Base-by-base conservation (phyloP, 768 basidiomycete genomes). In the Russula dissimulans region DNA sequence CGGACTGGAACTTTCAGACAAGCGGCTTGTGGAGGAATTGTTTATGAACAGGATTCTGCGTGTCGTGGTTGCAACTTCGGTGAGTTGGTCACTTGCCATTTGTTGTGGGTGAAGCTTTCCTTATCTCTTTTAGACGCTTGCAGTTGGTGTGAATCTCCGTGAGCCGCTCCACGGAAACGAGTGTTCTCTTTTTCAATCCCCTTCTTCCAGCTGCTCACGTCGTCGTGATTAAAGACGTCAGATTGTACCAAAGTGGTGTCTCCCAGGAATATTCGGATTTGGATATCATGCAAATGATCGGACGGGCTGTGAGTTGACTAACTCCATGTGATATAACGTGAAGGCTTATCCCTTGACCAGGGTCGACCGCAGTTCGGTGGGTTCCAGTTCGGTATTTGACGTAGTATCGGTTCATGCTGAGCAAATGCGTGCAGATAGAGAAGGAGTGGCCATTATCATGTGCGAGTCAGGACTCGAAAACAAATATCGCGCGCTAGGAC, bases 61-160 rank as follows among this genome's bases (percentile, higher is more conserved):
- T 34, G 74, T 94, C 36, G 74, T 97, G 3, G 78, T 93, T 26
- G 84, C 88, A 8, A 97, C 91, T 26, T 97, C 91, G 15, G 93
- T 93, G 65, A 53, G 85, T 71, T 32, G 41, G 48, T 7, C 29
- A 43, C 45, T 53, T 26, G 10, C 17, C 43, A 48, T 22, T 32
- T 46, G 41, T 39, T 45, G 46, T 38, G 38, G 15, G 36, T 34
- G 41, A 15, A 22, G 29, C 51, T n/a, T 43, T 66, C 17, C 68
- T 41, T 34, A 57, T 42, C 32, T 45, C 44, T 56, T 60, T 2
- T 66, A 95, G 89, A 98, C 95, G 14, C 77, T 99, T 29, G 95
- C 97, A 0, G 93, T 97, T 42, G 95, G 97, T 1, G 92, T 98
- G 38, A 98, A 99, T 69, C 78, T 98, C 56, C 97, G 91, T 91